phyloP scores from a whole-genome alignment of 345 rosid genomes.

The Carallia brachiata region DNA sequence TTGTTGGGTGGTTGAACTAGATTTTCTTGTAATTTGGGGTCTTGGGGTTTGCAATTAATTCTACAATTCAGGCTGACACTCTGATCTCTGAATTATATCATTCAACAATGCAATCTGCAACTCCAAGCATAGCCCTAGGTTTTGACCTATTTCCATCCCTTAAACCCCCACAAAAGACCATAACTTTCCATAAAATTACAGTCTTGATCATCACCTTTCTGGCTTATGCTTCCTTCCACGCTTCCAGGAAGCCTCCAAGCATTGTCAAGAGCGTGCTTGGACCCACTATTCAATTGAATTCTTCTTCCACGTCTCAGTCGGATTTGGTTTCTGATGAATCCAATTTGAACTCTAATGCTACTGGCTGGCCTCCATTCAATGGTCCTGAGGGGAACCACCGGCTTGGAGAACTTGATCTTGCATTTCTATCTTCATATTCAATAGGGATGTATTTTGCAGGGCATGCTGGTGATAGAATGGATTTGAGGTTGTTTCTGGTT shows the following conservation, averaged over 20 bases:
- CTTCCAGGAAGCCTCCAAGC: conserved; percentile 94
- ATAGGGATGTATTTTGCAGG: conserved; percentile 86
- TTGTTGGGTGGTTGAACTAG: background rate
- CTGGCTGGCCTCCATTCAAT: conserved; percentile 86
- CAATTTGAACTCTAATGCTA: conserved; percentile 29
- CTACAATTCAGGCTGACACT: background rate
- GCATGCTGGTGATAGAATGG: conserved; percentile 75
- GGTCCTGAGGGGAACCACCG: conserved; percentile 62
- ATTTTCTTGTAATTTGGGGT: no score
- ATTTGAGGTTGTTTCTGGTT: conserved; percentile 84
- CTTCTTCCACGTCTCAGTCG: conserved; percentile 16
- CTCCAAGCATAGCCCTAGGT: conserved; percentile 47
- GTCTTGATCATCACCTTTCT: conserved; percentile 65
- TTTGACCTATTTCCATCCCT: conserved; percentile 52
- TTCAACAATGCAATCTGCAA: conserved; percentile 36
- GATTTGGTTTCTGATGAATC: background rate
- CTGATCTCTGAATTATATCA: no score
- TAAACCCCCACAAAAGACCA: conserved; percentile 59
- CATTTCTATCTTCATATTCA: conserved; percentile 68
- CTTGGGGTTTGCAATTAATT: background rate
- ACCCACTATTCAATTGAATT: conserved; percentile 40
- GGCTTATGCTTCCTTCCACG: conserved; percentile 90
- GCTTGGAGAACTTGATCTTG: conserved; percentile 93
- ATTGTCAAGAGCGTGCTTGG: conserved; percentile 90
- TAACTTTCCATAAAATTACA: conserved; percentile 57